These are phyloP conservation scores for Salix udensis DNA, from an alignment of 345 rosid species.

Conservation along the genomic window DNA sequence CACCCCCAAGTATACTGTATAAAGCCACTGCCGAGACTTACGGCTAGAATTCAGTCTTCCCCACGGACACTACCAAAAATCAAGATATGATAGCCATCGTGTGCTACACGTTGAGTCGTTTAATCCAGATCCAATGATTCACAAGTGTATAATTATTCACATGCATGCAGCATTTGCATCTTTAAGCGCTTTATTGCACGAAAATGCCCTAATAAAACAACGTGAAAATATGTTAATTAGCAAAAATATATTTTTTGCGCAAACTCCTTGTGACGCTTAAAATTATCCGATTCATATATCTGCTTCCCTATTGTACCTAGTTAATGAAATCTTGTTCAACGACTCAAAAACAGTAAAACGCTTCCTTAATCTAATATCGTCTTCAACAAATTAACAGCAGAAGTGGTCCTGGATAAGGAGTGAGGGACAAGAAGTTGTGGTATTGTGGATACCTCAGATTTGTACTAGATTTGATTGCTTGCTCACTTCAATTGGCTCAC, in stretches of 20 bases:
- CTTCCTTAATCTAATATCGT: background rate
- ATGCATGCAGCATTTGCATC: background rate
- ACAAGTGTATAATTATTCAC: conserved; percentile 19
- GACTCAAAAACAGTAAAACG: background rate
- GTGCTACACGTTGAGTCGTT: conserved; percentile 28
- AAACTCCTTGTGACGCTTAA: too few species aligned
- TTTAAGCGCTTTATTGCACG: too few species aligned
- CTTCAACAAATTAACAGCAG: background rate
- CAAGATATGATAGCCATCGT: conserved; percentile 22
- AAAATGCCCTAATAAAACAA: too few species aligned
- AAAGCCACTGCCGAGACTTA: conserved; percentile 43
- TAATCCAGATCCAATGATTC: conserved; percentile 23
- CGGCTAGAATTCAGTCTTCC: conserved; percentile 39
- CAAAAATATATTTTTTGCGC: too few species aligned
- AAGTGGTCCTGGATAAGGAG: too few species aligned
- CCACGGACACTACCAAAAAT: conserved; percentile 6
- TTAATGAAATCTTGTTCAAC: too few species aligned
- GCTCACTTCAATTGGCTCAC: conserved; percentile 4
- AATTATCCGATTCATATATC: too few species aligned
- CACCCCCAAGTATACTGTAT: conserved; percentile 21
- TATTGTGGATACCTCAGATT: background rate
- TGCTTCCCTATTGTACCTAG: too few species aligned
- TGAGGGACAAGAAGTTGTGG: background rate
- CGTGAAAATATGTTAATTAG: too few species aligned
- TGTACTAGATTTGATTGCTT: conserved; percentile 11